Evolutionary conservation across 78 protist genomes (phyloP), one percentile per base, ranked within the genome.

Genomic region (Emiliania huxleyi): DNA sequence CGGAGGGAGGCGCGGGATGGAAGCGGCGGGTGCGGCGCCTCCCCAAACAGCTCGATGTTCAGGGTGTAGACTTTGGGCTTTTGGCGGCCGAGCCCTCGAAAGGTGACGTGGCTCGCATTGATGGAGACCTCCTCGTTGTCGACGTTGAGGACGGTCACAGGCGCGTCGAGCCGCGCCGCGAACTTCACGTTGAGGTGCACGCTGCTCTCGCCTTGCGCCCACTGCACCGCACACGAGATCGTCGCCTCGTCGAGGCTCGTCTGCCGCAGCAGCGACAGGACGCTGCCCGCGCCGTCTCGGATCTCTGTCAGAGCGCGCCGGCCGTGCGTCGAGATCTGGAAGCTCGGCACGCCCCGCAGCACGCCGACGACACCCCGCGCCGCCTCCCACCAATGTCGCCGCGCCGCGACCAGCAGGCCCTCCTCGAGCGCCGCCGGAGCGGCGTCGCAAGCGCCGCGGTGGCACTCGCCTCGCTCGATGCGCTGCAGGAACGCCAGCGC

Each of bases 61-160:
- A 77, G 4, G 33, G 40, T 22, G 29, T 77, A 77, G 26, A 45
- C 3, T 33, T 77, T 77, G 29, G 85, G 85, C 46, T 77, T 77
- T 33, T 77, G 85, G 46, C 85, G 18, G 48, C 85, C 85, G 29
- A 77, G 26, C 3, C 85, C 85, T 12, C 46, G 2, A 33, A 77
- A 77, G 46, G 19, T 37, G 3, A 77, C 85, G 85, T 77, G 85
- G 2, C 46, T 77, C 37, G 1, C 85, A 33, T 77, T 77, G 35
- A 77, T 77, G 81, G 5, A 8, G 29, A 71, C 81, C 43, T 18
- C 81, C 42, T 71, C 81, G 81, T 71, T 35, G 42, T 71, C 81
- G n/a, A 71, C 81, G 42, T 71, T 71, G 81, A 71, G 81, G 40
- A 71, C 81, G 19, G 81, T 71, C 45, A 71, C 81, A 8, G 81